These are phyloP conservation scores for Lodderomyces oxycetoniae DNA, from an alignment of 1,139 yeast genomes.

Conservation along the genomic window DNA sequence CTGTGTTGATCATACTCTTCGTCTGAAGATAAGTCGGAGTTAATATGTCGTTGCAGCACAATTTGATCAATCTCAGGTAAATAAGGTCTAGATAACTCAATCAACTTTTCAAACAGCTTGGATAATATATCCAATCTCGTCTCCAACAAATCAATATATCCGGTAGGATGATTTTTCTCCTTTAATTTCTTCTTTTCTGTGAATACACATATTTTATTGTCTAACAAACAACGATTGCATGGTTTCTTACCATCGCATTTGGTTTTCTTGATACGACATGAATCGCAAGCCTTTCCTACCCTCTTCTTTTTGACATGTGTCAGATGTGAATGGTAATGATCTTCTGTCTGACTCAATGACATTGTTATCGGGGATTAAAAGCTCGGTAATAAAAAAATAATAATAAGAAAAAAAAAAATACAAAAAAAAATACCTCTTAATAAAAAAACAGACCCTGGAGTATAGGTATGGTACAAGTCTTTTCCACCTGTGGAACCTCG, in stretches of 20 bases:
- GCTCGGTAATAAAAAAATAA: not conserved
- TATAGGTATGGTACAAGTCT: no score
- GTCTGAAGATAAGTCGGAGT: constrained; percentile 16
- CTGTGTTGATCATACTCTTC: constrained; percentile 8
- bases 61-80: constrained; percentile 22
- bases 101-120: constrained; percentile 45
- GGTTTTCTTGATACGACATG: constrained; percentile 70
- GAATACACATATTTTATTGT: constrained; percentile 72
- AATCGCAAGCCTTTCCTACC: constrained; percentile 79
- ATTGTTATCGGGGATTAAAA: constrained; percentile 1
- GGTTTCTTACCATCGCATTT: constrained; percentile 79
- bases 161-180: constrained; percentile 59
- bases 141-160: constrained; percentile 68
- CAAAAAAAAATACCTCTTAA: not conserved
- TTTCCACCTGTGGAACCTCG: no score
- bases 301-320: constrained; percentile 49
- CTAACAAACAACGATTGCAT: constrained; percentile 62
- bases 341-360: not conserved
- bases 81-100: constrained; percentile 34
- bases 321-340: constrained; percentile 8
- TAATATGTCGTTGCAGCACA: not conserved
- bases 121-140: constrained; percentile 61
- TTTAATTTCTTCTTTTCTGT: constrained; percentile 60
- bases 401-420: not conserved
- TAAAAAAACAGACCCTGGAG: no score